Percentiles rank a stretch among this genome's conserved stretches.
Evolutionary conservation across 768 basidiomycete species (phyloP).

Genomic region (Trametes meyenii): DNA sequence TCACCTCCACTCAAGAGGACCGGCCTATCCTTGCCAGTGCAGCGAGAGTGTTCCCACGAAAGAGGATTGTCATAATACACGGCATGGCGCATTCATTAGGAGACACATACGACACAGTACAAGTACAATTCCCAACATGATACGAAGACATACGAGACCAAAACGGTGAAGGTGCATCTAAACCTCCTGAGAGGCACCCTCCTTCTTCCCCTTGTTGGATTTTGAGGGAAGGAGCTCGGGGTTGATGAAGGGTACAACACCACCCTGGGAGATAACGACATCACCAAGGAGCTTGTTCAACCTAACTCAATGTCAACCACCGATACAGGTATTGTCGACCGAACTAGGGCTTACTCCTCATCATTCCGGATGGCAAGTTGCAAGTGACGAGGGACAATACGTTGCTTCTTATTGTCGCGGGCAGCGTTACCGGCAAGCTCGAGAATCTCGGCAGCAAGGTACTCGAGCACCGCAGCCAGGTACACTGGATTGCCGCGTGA

Average conservation of each 20-base stretch:
- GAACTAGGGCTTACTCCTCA: constrained; percentile 58
- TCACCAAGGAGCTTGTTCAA: constrained; percentile 59
- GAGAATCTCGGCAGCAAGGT: constrained; percentile 84
- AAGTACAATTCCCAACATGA: constrained; percentile 24
- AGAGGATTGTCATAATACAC: constrained; percentile 21
- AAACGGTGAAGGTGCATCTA: constrained; percentile 32
- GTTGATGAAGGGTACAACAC: constrained; percentile 68
- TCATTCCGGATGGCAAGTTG: constrained; percentile 79
- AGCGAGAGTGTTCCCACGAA: too few species aligned
- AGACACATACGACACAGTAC: constrained; percentile 24
- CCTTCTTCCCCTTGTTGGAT: constrained; percentile 51
- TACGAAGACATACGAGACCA: constrained; percentile 15
- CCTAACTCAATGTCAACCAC: constrained; percentile 35
- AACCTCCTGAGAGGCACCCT: constrained; percentile 53
- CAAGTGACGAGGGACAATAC: constrained; percentile 80
- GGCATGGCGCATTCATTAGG: constrained; percentile 19
- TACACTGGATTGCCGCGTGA: constrained; percentile 52
- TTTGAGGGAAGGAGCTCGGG: constrained; percentile 50
- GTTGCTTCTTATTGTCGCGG: constrained; percentile 79
- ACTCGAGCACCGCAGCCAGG: constrained; percentile 84
- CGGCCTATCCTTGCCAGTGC: too few species aligned
- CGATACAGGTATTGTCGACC: too few species aligned
- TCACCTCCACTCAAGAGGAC: too few species aligned
- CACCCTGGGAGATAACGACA: constrained; percentile 77
- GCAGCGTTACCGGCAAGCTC: constrained; percentile 83